Evolutionary conservation across 495 filamentous ascomycete species (phyloP).

Genomic region (Hypoxylon trugodes): DNA sequence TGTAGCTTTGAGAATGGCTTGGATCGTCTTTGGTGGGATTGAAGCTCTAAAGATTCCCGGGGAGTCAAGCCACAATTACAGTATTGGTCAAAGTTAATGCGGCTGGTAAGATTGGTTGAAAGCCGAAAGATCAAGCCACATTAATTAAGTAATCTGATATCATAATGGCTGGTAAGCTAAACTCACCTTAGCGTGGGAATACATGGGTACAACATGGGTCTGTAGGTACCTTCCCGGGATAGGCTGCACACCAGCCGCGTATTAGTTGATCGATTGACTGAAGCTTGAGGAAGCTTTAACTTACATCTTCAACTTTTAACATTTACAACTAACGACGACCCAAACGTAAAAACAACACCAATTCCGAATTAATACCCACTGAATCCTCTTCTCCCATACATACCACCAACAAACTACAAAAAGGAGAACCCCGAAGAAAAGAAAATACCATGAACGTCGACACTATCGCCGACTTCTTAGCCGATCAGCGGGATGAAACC

Average conservation of each 20-base stretch:
- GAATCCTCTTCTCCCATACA: neutral
- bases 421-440: constrained; percentile 12
- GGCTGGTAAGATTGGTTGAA: constrained; percentile 16
- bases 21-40: constrained; percentile 37
- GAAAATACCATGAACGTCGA: constrained; percentile 74
- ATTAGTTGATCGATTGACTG: no score
- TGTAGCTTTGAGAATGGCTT: constrained; percentile 26
- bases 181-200: no score
- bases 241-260: constrained; percentile 50
- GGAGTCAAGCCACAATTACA: constrained; percentile 36
- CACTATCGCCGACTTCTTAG: constrained; percentile 90
- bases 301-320: constrained; percentile 7
- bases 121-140: constrained; percentile 18
- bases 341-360: constrained; percentile 5
- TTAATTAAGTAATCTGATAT: constrained; percentile 6
- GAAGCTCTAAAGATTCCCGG: constrained; percentile 25
- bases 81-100: constrained; percentile 34
- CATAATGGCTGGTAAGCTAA: neutral
- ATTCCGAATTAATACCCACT: neutral
- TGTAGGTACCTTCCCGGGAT: constrained; percentile 18
- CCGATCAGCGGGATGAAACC: constrained; percentile 83
- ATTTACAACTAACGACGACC: constrained; percentile 5
- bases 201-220: constrained; percentile 1
- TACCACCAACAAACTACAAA: constrained; percentile 7
- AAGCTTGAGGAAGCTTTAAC: constrained; percentile 31